A percentile compares a stretch with the other conserved stretches of the same genome.
Evolutionary conservation across 164 flowering plant genomes (phyloP).

Genomic region (Umbilicus rupestris): DNA sequence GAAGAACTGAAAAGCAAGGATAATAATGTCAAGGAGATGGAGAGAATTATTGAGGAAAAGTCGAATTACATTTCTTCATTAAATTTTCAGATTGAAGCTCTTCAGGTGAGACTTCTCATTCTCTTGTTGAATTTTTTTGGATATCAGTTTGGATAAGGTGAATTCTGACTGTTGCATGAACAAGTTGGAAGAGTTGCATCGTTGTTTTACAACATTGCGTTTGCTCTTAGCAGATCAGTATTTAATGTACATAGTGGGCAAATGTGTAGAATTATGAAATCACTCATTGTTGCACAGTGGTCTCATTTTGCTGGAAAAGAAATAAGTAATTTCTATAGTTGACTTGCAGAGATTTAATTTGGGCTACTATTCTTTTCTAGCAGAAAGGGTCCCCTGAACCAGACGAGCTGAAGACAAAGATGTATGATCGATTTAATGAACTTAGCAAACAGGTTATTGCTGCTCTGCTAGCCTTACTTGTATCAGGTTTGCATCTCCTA

Average conservation of each 20-base stretch:
- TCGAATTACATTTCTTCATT: constrained; percentile 31
- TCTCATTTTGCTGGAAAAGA: neutral
- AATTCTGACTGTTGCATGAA: too few relatives aligned
- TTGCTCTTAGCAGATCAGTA: too few relatives aligned
- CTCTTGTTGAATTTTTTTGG: neutral
- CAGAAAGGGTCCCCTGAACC: neutral
- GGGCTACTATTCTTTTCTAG: too few relatives aligned
- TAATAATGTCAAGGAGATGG: constrained; percentile 34
- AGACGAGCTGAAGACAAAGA: neutral
- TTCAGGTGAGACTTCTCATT: constrained; percentile 19
- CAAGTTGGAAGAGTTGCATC: too few relatives aligned
- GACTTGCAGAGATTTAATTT: neutral
- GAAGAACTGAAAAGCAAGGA: constrained; percentile 45
- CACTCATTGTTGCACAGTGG: neutral
- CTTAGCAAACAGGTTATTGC: constrained; percentile 48
- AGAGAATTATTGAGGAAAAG: constrained; percentile 37
- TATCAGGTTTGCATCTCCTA: neutral
- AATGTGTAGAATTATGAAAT: neutral
- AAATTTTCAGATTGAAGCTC: constrained; percentile 26
- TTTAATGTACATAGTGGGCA: neutral
- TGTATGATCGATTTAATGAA: constrained; percentile 15
- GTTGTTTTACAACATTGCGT: too few relatives aligned
- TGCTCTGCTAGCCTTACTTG: neutral
- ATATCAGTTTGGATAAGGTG: too few relatives aligned
- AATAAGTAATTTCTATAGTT: neutral